Base-by-base conservation (phyloP, 225 moss, liverwort and hornwort species). In the Pseudoscleropodium purum region DNA sequence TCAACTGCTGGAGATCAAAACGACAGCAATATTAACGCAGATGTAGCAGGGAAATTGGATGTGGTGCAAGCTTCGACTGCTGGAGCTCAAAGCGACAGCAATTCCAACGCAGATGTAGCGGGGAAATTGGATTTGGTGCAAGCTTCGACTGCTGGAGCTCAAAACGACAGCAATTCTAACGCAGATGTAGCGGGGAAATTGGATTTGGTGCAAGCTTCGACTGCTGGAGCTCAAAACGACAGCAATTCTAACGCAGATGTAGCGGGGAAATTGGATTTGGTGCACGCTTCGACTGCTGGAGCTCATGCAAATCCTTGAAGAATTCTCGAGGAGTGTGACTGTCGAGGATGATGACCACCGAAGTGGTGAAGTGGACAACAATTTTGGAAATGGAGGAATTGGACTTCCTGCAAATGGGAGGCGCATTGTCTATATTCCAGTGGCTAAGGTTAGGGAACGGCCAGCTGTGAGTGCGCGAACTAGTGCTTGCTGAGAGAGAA, bases 121-220 rank as follows among this genome's bases (percentile, higher is more conserved):
- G 97, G 91, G 84, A 97, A 96, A 95, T 78, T 98, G 91, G 96
- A 96, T 91, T 95, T 93, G 89, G 96, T 96, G 78, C 95, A 96
- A 57, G 85, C 86, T 95, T 60, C 96, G 95, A 52, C 94, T 96
- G 59, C 95, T 39, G 90, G 96, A 97, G 72, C 88, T 96, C 83
- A 96, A 87, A 72, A 85, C 49, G 91, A 90, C 37, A 91, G 89
- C 62, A 91, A 90, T 82, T 87, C 93, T 56, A 96, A 94, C 47
- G 92, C 92, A 49, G 85, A 92, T 56, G 90, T 97, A 41, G 90
- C 94, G 59, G 97, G 91, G 84, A 97, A 96, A 95, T 78, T 98
- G 91, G 96, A 96, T 91, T 95, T 93, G 89, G 96, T 96, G 78
- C 95, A 96, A 57, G 85, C 86, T 95, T 59, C 96, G 95, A 52